Evolutionary conservation across 805 yeast species (phyloP).

Genomic region (Saturnispora bothae): DNA sequence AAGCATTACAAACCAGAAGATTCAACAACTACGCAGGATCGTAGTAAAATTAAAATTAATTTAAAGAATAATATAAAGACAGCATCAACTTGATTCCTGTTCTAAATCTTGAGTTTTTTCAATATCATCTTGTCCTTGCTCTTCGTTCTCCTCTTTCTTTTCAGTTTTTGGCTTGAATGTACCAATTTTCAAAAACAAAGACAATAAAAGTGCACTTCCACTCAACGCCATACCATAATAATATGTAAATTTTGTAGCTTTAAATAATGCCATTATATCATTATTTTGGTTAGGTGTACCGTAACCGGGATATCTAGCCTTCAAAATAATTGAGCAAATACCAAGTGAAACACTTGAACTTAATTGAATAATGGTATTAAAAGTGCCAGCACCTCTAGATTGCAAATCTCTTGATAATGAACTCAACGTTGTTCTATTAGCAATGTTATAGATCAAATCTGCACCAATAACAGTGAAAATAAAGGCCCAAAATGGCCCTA

Average conservation of each 20-base stretch:
- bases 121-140: background rate
- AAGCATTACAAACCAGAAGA: conserved; percentile 48
- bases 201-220: conserved; percentile 22
- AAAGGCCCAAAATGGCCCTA: conserved; percentile 37
- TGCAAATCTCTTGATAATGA: conserved; percentile 31
- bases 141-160: background rate
- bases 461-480: conserved; percentile 35
- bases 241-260: conserved; percentile 28
- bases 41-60: background rate
- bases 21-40: conserved; percentile 24
- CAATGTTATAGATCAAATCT: conserved; percentile 36
- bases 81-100: background rate
- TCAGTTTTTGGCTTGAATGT: conserved; percentile 20
- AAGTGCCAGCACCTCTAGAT: conserved; percentile 38
- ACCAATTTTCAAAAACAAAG: conserved; percentile 29
- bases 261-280: conserved; percentile 20
- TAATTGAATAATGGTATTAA: conserved; percentile 34
- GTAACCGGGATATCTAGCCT: conserved; percentile 24
- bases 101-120: background rate
- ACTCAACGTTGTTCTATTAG: conserved; percentile 32
- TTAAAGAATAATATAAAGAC: background rate
- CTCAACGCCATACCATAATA: conserved; percentile 31
- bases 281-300: conserved; percentile 21
- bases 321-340: conserved; percentile 30
- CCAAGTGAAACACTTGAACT: conserved; percentile 34